Evolutionary conservation across 306 rosid species (phyloP), one percentile per base, ranked within the genome.

Genomic region (Begonia masoniana): DNA sequence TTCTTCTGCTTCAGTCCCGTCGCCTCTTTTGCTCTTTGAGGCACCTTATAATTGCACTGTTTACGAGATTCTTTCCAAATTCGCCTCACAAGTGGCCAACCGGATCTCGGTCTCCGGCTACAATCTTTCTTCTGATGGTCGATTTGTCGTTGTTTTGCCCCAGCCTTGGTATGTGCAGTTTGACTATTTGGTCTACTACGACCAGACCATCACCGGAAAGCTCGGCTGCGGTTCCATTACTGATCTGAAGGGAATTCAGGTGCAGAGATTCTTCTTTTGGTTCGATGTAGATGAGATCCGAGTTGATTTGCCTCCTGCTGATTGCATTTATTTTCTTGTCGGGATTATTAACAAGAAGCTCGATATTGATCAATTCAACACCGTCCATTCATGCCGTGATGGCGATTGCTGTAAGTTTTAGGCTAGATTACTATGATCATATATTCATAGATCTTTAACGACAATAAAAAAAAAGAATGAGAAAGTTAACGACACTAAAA

Each of bases 281-380:
- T 66, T 86, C 56, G 69, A 70, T 52, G 93, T 92, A 0, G 84
- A 77, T n/a, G 89, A 92, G 83, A 92, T 92, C 79, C 69, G 74
- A 53, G 95, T 92, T 59, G 99, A 83, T 83, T 81, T 87, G 78
- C 96, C 99, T 11, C 93, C 99, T 3, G 75, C 96, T 0, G 63
- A 67, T 36, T 69, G 52, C 10, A 92, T 92, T 49, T 92, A 92
- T 67, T 87, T 92, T 62, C 84, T 76, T 26, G 95, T 92, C 5
- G 99, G 96, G 1, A 48, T 86, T 50, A 74, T 86, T 51, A 92
- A 92, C 68, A 92, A 86, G 84, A 81, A 69, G 73, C 96, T 92
- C 9, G 76, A 63, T 48, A 21, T 87, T 41, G 76, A 74, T 53
- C 96, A 92, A 77, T 92, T 92, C 68, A 62, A 72, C 4, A 45